Percentiles rank a stretch among this genome's conserved stretches.
These are phyloP conservation scores for Metarhizium anisopliae DNA, from an alignment of 2,329 filamentous ascomycete genomes.

Conservation along the genomic window DNA sequence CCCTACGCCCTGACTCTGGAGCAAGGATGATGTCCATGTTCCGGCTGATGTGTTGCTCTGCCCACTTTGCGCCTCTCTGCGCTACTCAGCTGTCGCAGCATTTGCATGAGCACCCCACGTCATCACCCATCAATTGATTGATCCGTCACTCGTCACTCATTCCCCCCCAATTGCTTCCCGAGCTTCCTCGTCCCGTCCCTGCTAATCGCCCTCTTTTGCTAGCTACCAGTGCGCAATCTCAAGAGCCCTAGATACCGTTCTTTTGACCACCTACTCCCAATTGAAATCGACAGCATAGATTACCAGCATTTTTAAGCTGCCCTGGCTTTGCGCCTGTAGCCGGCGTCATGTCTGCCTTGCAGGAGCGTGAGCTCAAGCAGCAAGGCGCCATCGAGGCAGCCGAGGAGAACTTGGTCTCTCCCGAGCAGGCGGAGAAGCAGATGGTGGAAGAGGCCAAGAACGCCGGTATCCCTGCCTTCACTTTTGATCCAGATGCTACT, in stretches of 20 bases:
- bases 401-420: slow-evolving; percentile 53
- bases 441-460: slow-evolving; percentile 71
- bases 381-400: slow-evolving; percentile 74
- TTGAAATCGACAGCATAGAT: slow-evolving; percentile 4
- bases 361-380: slow-evolving; percentile 61
- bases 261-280: slow-evolving; percentile 4
- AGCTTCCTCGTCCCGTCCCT: neutral
- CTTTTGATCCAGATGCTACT: slow-evolving; percentile 79
- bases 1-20: neutral
- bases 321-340: slow-evolving; percentile 6
- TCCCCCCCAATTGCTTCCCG: neutral
- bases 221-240: slow-evolving; percentile 3
- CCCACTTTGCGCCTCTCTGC: neutral
- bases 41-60: too few species aligned
- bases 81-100: neutral
- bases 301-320: neutral
- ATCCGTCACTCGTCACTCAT: neutral
- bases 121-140: neutral
- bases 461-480: slow-evolving; percentile 70
- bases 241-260: slow-evolving; percentile 8
- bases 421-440: slow-evolving; percentile 62
- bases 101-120: neutral
- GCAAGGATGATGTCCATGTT: neutral
- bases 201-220: neutral
- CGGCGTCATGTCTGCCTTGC: slow-evolving; percentile 24